A percentile compares a stretch with the other conserved stretches of the same genome.
These are phyloP conservation scores for Populus nigra DNA, from an alignment of 345 rosid species.

Conservation along the genomic window DNA sequence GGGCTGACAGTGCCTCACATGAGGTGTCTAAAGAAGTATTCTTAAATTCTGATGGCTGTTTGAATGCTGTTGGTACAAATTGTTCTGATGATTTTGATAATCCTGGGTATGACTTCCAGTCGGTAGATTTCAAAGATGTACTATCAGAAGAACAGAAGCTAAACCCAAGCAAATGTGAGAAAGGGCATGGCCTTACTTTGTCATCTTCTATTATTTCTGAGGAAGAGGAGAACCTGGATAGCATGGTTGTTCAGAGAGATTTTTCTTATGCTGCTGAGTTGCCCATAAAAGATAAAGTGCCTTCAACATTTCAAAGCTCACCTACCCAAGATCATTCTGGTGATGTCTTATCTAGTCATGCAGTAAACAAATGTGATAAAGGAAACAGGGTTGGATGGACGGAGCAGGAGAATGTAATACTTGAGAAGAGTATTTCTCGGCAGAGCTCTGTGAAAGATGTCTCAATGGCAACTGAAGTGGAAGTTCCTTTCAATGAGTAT, in stretches of 20 bases:
- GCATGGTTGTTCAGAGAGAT: constrained; percentile 9
- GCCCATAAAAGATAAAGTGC: neutral
- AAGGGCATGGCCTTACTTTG: constrained; percentile 21
- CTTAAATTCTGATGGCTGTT: constrained; percentile 6
- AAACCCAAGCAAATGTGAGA: constrained; percentile 16
- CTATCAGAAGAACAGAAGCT: constrained; percentile 17
- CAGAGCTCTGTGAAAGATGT: constrained; percentile 7
- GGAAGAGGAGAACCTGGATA: constrained; percentile 27
- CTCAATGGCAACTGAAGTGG: constrained; percentile 24
- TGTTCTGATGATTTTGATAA: constrained; percentile 16
- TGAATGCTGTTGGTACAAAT: constrained; percentile 13
- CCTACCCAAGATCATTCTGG: neutral
- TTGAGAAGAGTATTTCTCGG: neutral
- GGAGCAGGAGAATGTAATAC: neutral
- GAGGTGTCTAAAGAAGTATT: constrained; percentile 1
- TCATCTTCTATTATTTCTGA: constrained; percentile 25
- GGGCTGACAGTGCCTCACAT: constrained; percentile 17
- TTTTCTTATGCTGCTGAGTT: constrained; percentile 23
- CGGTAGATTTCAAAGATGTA: constrained; percentile 5
- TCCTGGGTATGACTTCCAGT: constrained; percentile 10
- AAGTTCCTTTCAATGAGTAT: constrained; percentile 14
- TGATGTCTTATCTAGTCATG: neutral
- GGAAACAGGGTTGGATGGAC: constrained; percentile 8
- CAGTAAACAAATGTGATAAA: neutral
- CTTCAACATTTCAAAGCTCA: neutral